These are phyloP conservation scores for Recurvomyces mirabilis DNA, from an alignment of 495 filamentous ascomycete genomes.

Conservation along the genomic window DNA sequence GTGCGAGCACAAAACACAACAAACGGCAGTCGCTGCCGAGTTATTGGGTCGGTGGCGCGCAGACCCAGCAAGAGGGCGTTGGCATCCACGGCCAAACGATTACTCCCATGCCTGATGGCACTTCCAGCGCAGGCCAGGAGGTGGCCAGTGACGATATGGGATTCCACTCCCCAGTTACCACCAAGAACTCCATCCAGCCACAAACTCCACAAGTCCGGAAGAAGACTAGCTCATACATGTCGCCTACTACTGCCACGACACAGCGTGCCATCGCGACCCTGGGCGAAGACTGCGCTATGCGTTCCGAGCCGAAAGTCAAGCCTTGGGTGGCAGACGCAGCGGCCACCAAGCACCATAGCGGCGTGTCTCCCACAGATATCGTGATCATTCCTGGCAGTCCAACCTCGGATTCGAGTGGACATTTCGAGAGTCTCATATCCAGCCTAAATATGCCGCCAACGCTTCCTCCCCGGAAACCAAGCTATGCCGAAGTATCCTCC, in stretches of 20 bases:
- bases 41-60: not conserved
- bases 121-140: too few relatives aligned
- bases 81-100: not conserved
- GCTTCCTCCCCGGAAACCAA: not conserved
- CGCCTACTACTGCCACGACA: slow-evolving; percentile 15
- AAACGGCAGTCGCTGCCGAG: slow-evolving; percentile 16
- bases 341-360: not conserved
- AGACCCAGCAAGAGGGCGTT: not conserved
- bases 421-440: not conserved
- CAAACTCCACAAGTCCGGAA: slow-evolving; percentile 2
- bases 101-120: slow-evolving; percentile 1
- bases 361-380: not conserved
- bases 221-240: slow-evolving; percentile 19
- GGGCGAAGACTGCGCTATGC: slow-evolving; percentile 7
- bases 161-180: not conserved
- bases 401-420: not conserved
- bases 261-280: slow-evolving; percentile 14
- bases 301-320: not conserved
- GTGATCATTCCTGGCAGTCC: not conserved
- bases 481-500: too few relatives aligned
- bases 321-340: too few relatives aligned
- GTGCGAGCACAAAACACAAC: not conserved
- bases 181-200: not conserved
- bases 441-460: not conserved
- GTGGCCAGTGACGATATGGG: too few relatives aligned